Base-by-base conservation (phyloP, 805 yeast genomes). In the Ogataea kodamae region DNA sequence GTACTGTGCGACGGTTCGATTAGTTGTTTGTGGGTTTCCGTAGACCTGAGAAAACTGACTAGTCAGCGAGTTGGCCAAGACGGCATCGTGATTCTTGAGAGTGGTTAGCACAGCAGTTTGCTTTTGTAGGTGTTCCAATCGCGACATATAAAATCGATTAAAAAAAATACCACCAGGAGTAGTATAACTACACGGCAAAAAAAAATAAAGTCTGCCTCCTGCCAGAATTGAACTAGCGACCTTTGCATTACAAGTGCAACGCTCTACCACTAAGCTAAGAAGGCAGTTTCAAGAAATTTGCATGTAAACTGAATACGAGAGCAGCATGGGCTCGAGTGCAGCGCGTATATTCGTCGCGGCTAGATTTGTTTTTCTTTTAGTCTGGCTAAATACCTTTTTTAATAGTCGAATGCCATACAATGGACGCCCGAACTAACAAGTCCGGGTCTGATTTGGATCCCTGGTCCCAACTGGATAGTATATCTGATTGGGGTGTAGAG, bases 211-310 rank as follows among this genome's bases (percentile, higher is more conserved):
- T 7, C 21, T 18, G 86, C 86, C 86, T 64, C 75, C 73, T 79
- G 83, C 82, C 86, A 78, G 87, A 78, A 77, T 80, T 78, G 87
- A 80, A 80, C 88, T 81, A 80, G 86, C 87, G 90, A 82, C 88
- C 90, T 81, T 81, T 81, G 92, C 94, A 83, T 83, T 86, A 86
- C 96, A 86, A 86, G 96, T 86, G 96, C 95, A 82, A 83, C 95
- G 95, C 95, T 85, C 92, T 86, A 85, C 95, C 95, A 83, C 96
- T 86, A 84, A 85, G 95, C 95, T 85, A 86, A 85, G 76, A 78
- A 74, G 95, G 95, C 95, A 30, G 33, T 33, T 33, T 33, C 18
- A 28, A 14, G 11, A 15, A 23, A 25, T 14, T 28, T 13, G 14
- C 3, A 9, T 25, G n/a, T 5, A 6, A 13, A 14, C 21, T 12